A percentile compares a stretch with the other conserved stretches of the same genome.
phyloP scores from a whole-genome alignment of 352 stramenopile species.

The Phytophthora citricola region DNA sequence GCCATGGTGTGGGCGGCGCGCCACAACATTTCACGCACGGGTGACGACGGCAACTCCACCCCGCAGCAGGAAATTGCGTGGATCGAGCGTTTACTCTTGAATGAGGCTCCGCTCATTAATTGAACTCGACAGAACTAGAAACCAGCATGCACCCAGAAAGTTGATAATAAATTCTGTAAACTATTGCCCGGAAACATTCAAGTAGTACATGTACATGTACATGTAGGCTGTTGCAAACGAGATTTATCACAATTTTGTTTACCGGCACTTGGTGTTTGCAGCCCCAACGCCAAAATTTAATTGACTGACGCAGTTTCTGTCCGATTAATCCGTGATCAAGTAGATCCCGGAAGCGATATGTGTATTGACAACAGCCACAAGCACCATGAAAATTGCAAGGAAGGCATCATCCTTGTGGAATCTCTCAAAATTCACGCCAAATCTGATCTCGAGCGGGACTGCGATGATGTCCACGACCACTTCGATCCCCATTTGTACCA shows the following conservation, averaged over 20 bases:
- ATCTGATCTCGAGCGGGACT: conserved; percentile 29
- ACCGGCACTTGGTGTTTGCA: too few species aligned
- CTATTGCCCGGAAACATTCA: too few species aligned
- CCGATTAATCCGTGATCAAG: not conserved
- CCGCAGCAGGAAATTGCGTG: conserved; percentile 9
- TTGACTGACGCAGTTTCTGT: too few species aligned
- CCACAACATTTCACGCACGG: conserved; percentile 1
- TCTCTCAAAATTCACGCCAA: conserved; percentile 25
- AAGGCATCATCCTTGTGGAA: conserved; percentile 38
- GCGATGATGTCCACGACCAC: conserved; percentile 35
- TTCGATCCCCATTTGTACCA: conserved; percentile 37
- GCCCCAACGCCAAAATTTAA: too few species aligned
- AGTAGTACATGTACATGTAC: too few species aligned
- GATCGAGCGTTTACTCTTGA: conserved; percentile 13
- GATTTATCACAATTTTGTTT: too few species aligned
- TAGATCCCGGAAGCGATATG: conserved; percentile 28
- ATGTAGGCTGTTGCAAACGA: too few species aligned
- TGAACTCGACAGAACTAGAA: not conserved
- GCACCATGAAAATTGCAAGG: conserved; percentile 36
- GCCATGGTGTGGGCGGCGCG: conserved; percentile 26
- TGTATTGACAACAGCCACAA: conserved; percentile 33
- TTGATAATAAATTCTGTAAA: too few species aligned
- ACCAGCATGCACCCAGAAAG: not conserved
- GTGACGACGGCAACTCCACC: not conserved
- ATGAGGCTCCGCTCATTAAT: conserved; percentile 9